Percentiles rank a stretch among this genome's conserved stretches.
These are phyloP conservation scores for Collybia sp. DNA, from an alignment of 768 basidiomycete genomes.

Conservation along the genomic window DNA sequence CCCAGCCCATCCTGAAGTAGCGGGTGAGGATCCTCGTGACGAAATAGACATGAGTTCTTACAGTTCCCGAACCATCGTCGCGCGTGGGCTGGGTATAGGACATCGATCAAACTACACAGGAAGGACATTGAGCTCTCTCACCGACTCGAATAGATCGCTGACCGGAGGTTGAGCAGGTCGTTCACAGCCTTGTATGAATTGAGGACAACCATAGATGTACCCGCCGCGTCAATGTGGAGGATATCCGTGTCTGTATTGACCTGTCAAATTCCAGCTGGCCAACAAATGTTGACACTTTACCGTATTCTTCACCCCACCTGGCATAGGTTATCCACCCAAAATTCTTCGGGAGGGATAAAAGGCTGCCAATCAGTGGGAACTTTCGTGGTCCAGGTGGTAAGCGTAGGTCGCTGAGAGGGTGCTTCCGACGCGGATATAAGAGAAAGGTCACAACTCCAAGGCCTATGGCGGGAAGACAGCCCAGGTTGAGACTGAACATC, in stretches of 20 bases:
- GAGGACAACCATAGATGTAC: background rate
- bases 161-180: background rate
- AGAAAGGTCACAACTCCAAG: no score
- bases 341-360: background rate
- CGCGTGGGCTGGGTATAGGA: background rate
- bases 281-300: background rate
- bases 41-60: no score
- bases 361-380: background rate
- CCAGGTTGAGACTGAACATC: no score
- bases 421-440: no score
- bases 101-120: background rate
- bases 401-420: background rate
- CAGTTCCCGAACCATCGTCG: slow-evolving; percentile 12
- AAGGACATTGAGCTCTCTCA: background rate
- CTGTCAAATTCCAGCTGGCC: background rate
- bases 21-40: no score
- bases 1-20: slow-evolving; percentile 3
- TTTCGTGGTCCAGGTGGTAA: background rate
- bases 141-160: background rate
- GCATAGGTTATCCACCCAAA: background rate
- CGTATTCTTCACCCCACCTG: background rate
- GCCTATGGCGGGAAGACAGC: no score
- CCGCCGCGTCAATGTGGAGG: background rate
- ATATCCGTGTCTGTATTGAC: background rate
- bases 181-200: background rate